phyloP scores from a whole-genome alignment of 257 asterid species.

The Jacaranda mimosifolia region DNA sequence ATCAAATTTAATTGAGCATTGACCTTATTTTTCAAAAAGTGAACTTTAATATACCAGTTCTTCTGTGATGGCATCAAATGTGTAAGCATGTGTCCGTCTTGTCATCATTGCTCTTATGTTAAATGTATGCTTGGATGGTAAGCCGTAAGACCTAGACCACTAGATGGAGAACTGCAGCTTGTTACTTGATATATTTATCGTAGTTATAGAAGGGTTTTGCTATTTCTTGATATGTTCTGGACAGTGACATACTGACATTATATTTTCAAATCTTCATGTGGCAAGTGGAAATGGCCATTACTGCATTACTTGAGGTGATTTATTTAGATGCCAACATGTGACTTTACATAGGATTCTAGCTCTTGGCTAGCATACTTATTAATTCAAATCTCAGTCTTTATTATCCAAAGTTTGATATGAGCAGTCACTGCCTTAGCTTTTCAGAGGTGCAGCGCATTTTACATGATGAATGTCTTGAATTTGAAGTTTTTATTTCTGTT shows the following conservation, averaged over 20 bases:
- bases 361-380: background rate
- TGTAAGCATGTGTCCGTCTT: background rate
- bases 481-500: background rate
- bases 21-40: background rate
- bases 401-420: background rate
- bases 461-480: background rate
- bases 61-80: background rate
- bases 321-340: too few relatives aligned
- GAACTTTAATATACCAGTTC: conserved; percentile 5
- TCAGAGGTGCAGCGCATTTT: background rate
- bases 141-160: background rate
- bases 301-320: too few relatives aligned
- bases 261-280: too few relatives aligned
- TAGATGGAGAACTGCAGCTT: background rate
- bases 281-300: too few relatives aligned
- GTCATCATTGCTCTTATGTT: background rate
- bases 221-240: too few relatives aligned
- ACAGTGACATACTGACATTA: too few relatives aligned
- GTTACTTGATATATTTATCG: background rate
- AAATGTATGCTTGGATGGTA: background rate
- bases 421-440: background rate
- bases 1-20: background rate
- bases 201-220: background rate
- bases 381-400: background rate
- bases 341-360: too few relatives aligned